Percentiles rank a stretch among this genome's conserved stretches.
These are phyloP conservation scores for Ogataea saltuana DNA, from an alignment of 805 yeast genomes.

Conservation along the genomic window DNA sequence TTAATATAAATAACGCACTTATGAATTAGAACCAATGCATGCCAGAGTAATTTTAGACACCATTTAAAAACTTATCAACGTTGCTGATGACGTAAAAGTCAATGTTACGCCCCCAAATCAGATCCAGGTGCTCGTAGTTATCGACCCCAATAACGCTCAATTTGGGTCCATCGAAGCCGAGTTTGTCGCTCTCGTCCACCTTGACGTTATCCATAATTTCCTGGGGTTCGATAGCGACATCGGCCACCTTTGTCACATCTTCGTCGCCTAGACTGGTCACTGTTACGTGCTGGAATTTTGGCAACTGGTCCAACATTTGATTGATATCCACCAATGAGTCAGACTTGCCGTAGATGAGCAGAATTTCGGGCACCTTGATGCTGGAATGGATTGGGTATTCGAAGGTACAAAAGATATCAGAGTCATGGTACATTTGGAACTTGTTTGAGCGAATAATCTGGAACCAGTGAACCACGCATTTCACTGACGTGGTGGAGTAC, in stretches of 20 bases:
- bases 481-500: constrained; percentile 89
- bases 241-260: constrained; percentile 6
- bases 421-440: constrained; percentile 89
- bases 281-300: constrained; percentile 35
- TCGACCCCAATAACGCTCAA: constrained; percentile 50
- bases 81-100: constrained; percentile 46
- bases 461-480: constrained; percentile 94
- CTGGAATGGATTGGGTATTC: constrained; percentile 43
- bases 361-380: constrained; percentile 63
- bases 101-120: constrained; percentile 86
- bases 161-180: constrained; percentile 11
- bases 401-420: constrained; percentile 55
- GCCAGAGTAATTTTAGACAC: background rate
- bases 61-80: constrained; percentile 35
- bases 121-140: constrained; percentile 84
- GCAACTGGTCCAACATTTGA: constrained; percentile 52
- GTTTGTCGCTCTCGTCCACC: constrained; percentile 14
- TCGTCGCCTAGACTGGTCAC: constrained; percentile 6
- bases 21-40: background rate
- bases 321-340: constrained; percentile 89
- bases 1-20: background rate
- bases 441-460: constrained; percentile 76
- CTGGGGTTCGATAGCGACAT: background rate
- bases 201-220: constrained; percentile 18
- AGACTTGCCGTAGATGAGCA: constrained; percentile 73